Conservation (phyloP, 2,329 filamentous ascomycete genomes). For the Colletotrichum shisoi region DNA sequence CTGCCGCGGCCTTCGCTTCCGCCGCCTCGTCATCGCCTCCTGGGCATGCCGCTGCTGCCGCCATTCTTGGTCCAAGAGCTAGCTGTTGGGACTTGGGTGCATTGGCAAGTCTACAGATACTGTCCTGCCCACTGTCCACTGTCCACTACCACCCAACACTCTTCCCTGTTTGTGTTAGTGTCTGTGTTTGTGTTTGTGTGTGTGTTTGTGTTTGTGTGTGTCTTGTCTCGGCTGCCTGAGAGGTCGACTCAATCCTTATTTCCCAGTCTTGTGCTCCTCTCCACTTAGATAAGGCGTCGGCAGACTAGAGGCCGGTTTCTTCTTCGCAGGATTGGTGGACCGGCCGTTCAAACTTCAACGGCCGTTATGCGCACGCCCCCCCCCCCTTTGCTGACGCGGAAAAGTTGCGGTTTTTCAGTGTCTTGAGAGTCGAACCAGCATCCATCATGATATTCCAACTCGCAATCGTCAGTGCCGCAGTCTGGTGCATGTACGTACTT, state of each 20-base stretch:
- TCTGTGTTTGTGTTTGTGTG: conserved; percentile 13
- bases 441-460: not conserved
- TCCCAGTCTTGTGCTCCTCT: conserved; percentile 18
- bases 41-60: not conserved
- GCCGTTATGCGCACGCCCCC: conserved; percentile 30
- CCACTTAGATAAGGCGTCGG: conserved; percentile 39
- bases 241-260: conserved; percentile 25
- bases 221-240: conserved; percentile 32
- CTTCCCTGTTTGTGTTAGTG: conserved; percentile 18
- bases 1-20: not conserved
- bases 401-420: conserved; percentile 17
- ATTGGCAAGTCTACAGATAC: conserved; percentile 31
- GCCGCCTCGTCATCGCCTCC: not conserved
- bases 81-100: not conserved
- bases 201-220: conserved; percentile 21
- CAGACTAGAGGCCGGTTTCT: conserved; percentile 36
- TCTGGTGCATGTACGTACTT: not conserved
- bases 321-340: conserved; percentile 31
- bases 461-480: not conserved
- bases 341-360: conserved; percentile 26
- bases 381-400: not conserved
- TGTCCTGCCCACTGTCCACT: conserved; percentile 1
- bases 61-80: conserved; percentile 1
- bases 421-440: conserved; percentile 31
- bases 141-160: conserved; percentile 8